Evolutionary conservation across 139 green algal genomes (phyloP).

Genomic region (Edaphochlamys debaryana): DNA sequence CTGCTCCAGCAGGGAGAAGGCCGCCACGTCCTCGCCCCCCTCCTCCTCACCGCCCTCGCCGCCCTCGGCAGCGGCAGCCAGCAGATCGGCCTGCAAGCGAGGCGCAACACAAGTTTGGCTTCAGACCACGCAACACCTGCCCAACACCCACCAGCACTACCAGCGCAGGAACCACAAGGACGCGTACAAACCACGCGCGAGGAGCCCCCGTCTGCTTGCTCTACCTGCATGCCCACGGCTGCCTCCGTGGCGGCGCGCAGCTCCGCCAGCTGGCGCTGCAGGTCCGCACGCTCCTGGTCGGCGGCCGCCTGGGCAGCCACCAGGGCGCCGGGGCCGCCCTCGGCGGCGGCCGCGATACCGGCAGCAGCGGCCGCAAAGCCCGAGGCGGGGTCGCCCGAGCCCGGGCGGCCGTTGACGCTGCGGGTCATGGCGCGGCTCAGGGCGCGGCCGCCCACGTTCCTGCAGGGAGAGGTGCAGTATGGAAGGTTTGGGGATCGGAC

Average conservation of each 20-base stretch:
- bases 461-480: neutral
- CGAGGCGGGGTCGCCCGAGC: neutral
- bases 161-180: no score
- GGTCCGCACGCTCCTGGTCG: neutral
- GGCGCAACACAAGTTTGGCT: no score
- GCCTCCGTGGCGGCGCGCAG: neutral
- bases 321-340: neutral
- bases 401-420: neutral
- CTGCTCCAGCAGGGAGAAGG: conserved; percentile 37
- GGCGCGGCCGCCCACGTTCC: neutral
- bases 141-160: neutral
- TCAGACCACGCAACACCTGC: no score
- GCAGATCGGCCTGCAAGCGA: no score
- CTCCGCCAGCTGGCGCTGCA: conserved; percentile 13
- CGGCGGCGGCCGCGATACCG: conserved; percentile 19
- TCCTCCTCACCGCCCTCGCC: neutral
- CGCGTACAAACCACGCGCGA: no score
- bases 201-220: neutral
- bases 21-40: neutral
- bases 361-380: conserved; percentile 9
- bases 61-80: neutral
- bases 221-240: conserved; percentile 6
- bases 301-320: neutral
- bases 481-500: no score
- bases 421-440: neutral